A percentile compares a stretch with the other conserved stretches of the same genome.
Evolutionary conservation across 139 green algal species (phyloP).

Genomic region (Picochlorum sp.): DNA sequence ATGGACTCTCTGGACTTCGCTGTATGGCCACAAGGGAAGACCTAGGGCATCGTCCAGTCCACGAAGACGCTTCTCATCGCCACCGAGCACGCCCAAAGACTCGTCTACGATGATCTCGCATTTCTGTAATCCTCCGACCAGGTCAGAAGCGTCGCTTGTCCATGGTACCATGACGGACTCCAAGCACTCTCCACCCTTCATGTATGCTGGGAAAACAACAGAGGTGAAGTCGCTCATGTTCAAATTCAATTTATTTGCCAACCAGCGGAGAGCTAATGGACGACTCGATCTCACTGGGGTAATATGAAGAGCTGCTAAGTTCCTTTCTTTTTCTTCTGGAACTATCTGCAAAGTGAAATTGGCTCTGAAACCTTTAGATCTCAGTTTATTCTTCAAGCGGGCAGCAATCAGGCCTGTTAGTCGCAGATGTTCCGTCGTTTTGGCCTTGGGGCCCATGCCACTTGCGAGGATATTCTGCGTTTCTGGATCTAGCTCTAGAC

Average conservation of each 20-base stretch:
- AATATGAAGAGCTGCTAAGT: conserved; percentile 57
- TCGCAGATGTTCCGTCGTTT: not conserved
- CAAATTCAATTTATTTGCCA: conserved; percentile 43
- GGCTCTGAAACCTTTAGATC: conserved; percentile 39
- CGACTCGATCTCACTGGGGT: conserved; percentile 65
- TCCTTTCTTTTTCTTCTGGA: conserved; percentile 9
- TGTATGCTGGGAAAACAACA: conserved; percentile 21
- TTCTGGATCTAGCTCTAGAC: conserved; percentile 29
- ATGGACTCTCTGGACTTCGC: not conserved
- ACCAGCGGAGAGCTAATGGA: conserved; percentile 65
- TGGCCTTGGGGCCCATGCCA: conserved; percentile 27
- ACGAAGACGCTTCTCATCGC: not conserved
- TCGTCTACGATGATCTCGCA: not conserved
- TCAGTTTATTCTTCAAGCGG: conserved; percentile 32
- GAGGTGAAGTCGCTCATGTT: conserved; percentile 39
- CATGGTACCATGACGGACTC: conserved; percentile 3
- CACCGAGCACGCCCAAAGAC: not conserved
- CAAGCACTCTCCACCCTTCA: not conserved
- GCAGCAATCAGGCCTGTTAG: conserved; percentile 22
- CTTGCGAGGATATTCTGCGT: conserved; percentile 17
- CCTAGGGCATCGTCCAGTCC: not conserved
- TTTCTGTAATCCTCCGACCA: conserved; percentile 7
- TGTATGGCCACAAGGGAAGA: not conserved
- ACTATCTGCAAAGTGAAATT: conserved; percentile 41
- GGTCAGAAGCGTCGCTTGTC: conserved; percentile 8